phyloP scores from a whole-genome alignment of 1,284 basidiomycete genomes.

The Baeospora myosura region DNA sequence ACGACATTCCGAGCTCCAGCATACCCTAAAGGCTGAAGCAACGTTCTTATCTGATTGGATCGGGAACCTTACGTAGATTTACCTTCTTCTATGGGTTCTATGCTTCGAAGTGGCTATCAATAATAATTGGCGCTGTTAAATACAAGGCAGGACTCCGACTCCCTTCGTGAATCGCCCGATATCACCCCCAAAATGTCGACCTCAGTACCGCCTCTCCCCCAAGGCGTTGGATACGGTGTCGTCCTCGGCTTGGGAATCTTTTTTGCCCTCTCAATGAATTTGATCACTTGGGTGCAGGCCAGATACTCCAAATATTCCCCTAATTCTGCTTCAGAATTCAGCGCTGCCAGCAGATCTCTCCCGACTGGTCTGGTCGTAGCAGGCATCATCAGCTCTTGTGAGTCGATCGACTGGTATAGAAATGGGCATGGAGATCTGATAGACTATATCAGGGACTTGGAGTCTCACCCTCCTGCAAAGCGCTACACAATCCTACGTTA shows the following conservation, averaged over 20 bases:
- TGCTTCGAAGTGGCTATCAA: no score
- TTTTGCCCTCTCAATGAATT: constrained; percentile 40
- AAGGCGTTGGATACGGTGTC: constrained; percentile 44
- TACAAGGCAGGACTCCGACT: no score
- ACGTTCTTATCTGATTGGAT: no score
- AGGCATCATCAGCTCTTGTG: constrained; percentile 44
- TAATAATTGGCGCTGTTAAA: no score
- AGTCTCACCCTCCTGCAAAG: constrained; percentile 49
- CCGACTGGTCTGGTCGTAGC: constrained; percentile 5
- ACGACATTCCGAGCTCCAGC: no score
- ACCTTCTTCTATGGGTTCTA: no score
- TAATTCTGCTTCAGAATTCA: constrained; percentile 49
- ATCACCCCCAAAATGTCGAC: no score
- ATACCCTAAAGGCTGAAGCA: no score
- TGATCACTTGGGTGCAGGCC: constrained; percentile 37
- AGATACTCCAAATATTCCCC: constrained; percentile 42
- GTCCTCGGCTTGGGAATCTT: constrained; percentile 45
- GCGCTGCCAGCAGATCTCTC: constrained; percentile 24
- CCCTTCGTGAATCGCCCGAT: no score
- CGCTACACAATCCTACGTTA: neutral
- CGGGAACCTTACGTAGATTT: no score
- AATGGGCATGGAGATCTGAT: constrained; percentile 34
- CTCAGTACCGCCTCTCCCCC: no score
- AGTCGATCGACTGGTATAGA: constrained; percentile 50
- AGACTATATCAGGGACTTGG: constrained; percentile 40